These are phyloP conservation scores for Cladosporium sp. DNA, from an alignment of 2,329 filamentous ascomycete species.

Conservation along the genomic window DNA sequence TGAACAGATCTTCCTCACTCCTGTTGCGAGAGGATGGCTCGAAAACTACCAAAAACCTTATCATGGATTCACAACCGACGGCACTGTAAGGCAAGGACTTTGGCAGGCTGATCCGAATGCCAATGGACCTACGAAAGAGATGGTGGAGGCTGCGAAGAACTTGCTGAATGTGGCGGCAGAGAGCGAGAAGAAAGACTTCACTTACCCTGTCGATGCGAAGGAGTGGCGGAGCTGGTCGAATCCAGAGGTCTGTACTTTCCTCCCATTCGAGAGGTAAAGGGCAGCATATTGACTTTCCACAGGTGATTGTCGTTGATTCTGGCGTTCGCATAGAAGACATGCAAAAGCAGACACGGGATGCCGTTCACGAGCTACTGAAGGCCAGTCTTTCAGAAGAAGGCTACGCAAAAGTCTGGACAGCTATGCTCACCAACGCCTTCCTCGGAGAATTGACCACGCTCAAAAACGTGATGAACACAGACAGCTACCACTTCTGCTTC, in stretches of 20 bases:
- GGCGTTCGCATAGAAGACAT: conserved; percentile 67
- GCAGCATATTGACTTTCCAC: not conserved
- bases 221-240: conserved; percentile 70
- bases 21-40: conserved; percentile 24
- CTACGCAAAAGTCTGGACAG: conserved; percentile 62
- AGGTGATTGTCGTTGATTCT: conserved; percentile 59
- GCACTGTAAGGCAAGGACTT: conserved; percentile 34
- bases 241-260: conserved; percentile 48
- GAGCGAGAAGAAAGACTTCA: conserved; percentile 46
- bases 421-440: conserved; percentile 71
- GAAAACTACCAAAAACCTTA: conserved; percentile 55
- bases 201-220: conserved; percentile 62
- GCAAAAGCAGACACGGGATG: conserved; percentile 38
- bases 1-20: conserved; percentile 22
- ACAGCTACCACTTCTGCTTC: conserved; percentile 69
- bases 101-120: conserved; percentile 18
- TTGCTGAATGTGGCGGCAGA: conserved; percentile 37
- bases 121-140: conserved; percentile 47
- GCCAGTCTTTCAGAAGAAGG: conserved; percentile 62
- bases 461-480: conserved; percentile 63
- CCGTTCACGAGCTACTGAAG: conserved; percentile 54
- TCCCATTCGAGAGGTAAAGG: not conserved
- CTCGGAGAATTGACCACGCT: conserved; percentile 62
- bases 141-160: conserved; percentile 48
- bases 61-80: conserved; percentile 65